A percentile compares a stretch with the other conserved stretches of the same genome.
phyloP scores from a whole-genome alignment of 768 basidiomycete genomes.

The Tylopilus felleus region DNA sequence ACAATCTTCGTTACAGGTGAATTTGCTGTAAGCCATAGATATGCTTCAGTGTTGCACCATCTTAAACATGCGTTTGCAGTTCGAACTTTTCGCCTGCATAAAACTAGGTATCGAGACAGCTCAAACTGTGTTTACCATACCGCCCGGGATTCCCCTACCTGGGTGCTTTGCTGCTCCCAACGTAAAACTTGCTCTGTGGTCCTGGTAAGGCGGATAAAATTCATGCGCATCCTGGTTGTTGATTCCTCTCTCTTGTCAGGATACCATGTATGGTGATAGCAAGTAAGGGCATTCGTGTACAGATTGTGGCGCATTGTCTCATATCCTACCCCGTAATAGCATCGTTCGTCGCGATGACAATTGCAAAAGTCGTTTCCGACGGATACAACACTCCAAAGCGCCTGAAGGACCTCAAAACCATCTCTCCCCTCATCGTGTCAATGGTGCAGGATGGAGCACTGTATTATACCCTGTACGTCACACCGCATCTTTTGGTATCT shows the following conservation, averaged over 20 bases:
- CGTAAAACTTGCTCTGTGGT: not conserved
- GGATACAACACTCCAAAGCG: not conserved
- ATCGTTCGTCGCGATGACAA: constrained; percentile 2
- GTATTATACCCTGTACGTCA: constrained; percentile 1
- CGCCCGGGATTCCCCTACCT: not conserved
- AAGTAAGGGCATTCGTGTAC: not conserved
- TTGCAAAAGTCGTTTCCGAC: not conserved
- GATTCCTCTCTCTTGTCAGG: not conserved
- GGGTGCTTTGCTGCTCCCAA: not conserved
- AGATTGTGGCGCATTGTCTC: not conserved
- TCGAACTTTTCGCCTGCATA: constrained; percentile 2
- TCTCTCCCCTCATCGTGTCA: constrained; percentile 1
- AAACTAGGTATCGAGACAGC: not conserved
- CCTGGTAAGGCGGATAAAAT: not conserved
- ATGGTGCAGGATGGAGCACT: constrained; percentile 7
- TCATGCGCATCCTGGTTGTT: not conserved
- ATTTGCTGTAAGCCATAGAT: not conserved
- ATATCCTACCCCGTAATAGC: not conserved
- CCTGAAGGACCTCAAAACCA: not conserved
- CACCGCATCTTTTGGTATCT: not conserved
- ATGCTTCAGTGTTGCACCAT: not conserved
- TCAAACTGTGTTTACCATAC: not conserved
- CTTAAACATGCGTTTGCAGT: not conserved
- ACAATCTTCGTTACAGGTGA: not conserved
- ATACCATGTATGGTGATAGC: constrained; percentile 5